A percentile compares a stretch with the other conserved stretches of the same genome.
phyloP scores from a whole-genome alignment of 2,329 filamentous ascomycete species.

The Venturia oleaginea region DNA sequence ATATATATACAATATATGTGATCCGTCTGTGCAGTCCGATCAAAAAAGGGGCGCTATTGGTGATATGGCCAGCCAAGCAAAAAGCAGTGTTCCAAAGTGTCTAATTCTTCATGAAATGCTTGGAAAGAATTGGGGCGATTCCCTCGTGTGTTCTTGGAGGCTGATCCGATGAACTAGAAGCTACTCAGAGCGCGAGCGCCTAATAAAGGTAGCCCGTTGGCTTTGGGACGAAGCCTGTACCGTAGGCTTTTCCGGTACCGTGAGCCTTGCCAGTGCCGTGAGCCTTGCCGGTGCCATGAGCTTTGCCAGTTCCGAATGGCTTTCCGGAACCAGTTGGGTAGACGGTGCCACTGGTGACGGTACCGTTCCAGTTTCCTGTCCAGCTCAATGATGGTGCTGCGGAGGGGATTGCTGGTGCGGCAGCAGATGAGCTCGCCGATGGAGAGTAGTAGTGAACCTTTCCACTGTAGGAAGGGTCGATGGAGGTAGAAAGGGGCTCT shows the following conservation, averaged over 20 bases:
- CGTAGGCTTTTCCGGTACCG: background rate
- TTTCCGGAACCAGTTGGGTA: background rate
- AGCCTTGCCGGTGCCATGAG: background rate
- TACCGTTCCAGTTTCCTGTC: slow-evolving; percentile 1
- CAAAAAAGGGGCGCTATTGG: background rate
- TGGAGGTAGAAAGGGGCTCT: background rate
- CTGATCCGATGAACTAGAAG: background rate
- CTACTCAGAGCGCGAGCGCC: background rate
- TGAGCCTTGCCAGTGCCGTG: background rate
- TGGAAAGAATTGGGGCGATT: background rate
- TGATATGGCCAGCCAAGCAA: background rate
- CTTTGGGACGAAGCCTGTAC: background rate
- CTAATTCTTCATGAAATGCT: background rate
- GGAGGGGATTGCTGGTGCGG: background rate
- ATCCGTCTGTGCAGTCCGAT: background rate
- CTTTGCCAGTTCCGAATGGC: background rate
- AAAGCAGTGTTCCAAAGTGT: background rate
- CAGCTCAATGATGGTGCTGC: background rate
- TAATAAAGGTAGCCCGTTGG: background rate
- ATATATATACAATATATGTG: background rate
- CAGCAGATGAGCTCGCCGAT: background rate
- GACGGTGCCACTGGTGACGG: background rate
- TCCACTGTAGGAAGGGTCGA: background rate
- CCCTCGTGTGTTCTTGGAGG: background rate
- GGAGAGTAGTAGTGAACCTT: background rate